These are phyloP conservation scores for Penicillium fimorum DNA, from an alignment of 495 filamentous ascomycete genomes.

Conservation along the genomic window DNA sequence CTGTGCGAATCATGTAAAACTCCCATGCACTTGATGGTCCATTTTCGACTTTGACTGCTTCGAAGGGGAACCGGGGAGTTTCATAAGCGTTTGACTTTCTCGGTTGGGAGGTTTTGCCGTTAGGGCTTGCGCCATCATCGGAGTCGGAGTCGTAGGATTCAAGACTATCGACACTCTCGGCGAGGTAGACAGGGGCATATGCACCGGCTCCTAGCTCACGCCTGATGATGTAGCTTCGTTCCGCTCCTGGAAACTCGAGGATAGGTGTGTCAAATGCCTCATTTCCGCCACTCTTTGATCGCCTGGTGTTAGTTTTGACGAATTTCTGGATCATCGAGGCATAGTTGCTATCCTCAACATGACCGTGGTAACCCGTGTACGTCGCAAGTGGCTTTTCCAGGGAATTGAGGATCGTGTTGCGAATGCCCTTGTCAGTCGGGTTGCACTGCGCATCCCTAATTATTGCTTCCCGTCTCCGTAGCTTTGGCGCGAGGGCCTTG, in stretches of 20 bases:
- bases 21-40: constrained; percentile 88
- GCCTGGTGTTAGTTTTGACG: constrained; percentile 64
- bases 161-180: constrained; percentile 63
- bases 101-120: constrained; percentile 16
- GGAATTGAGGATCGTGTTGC: constrained; percentile 68
- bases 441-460: constrained; percentile 85
- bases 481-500: constrained; percentile 37
- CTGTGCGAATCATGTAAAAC: constrained; percentile 89
- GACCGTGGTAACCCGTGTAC: constrained; percentile 76
- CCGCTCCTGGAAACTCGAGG: constrained; percentile 62
- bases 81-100: constrained; percentile 23
- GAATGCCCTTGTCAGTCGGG: constrained; percentile 72
- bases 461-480: constrained; percentile 52
- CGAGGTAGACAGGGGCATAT: constrained; percentile 91
- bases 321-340: constrained; percentile 76
- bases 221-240: constrained; percentile 68
- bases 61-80: constrained; percentile 53
- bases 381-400: constrained; percentile 67
- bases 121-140: constrained; percentile 38
- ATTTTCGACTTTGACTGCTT: constrained; percentile 88
- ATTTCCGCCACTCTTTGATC: constrained; percentile 50
- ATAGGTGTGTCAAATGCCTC: constrained; percentile 60
- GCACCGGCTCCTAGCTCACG: constrained; percentile 91
- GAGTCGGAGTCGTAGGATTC: constrained; percentile 43
- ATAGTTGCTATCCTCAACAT: constrained; percentile 57